A percentile compares a stretch with the other conserved stretches of the same genome.
Conservation (phyloP, 2,329 filamentous ascomycete genomes). For the Pseudogymnoascus sp. region DNA sequence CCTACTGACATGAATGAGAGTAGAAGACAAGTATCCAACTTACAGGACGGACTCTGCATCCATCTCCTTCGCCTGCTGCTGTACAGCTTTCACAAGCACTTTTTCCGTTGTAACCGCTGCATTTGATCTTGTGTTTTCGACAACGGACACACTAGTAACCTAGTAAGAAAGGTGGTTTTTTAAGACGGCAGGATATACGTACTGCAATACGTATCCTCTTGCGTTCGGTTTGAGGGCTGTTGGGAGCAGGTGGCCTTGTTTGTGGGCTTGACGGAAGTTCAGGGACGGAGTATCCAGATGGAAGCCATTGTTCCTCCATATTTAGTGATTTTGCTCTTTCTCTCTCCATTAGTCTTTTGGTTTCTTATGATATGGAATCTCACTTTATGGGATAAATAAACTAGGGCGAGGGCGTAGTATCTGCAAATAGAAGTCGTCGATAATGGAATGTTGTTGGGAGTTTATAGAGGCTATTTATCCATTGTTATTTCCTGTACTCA, state of each 20-base stretch:
- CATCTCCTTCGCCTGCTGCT: constrained; percentile 53
- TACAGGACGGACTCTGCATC: constrained; percentile 77
- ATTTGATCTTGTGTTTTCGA: constrained; percentile 89
- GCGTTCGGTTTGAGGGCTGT: constrained; percentile 20
- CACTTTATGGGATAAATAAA: neutral
- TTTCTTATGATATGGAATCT: neutral
- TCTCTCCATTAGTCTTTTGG: neutral
- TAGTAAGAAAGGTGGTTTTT: neutral
- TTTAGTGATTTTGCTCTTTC: neutral
- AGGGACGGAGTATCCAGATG: constrained; percentile 15
- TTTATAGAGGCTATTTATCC: neutral
- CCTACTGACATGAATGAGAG: neutral
- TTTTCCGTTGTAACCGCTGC: constrained; percentile 74
- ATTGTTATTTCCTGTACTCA: neutral
- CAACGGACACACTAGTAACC: constrained; percentile 69
- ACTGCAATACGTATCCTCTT: constrained; percentile 46
- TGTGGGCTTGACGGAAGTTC: constrained; percentile 1
- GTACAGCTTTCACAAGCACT: constrained; percentile 81
- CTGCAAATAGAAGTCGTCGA: neutral
- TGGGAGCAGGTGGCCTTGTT: constrained; percentile 17
- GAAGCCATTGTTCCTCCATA: neutral
- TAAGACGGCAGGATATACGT: constrained; percentile 21
- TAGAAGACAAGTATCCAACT: constrained; percentile 16
- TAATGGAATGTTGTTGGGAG: neutral
- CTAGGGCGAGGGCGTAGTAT: neutral